Evolutionary conservation across 441 rosid species (phyloP), one percentile per base, ranked within the genome.

Genomic region (Adansonia gregorii): DNA sequence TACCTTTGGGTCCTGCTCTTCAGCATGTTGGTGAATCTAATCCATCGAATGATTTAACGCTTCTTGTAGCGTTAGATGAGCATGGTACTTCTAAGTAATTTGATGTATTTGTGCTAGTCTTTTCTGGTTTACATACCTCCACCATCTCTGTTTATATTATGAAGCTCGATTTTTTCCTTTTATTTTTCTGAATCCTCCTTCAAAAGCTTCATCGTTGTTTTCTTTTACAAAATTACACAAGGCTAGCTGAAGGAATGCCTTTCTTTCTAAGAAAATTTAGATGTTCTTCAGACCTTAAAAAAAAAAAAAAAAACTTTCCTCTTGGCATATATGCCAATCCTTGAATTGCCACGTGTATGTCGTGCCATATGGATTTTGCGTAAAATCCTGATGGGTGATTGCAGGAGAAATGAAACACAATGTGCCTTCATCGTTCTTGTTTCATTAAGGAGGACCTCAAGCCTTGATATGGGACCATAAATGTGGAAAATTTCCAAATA

Each of bases 1-100:
- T 96, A 84, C 86, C 96, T 49, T 55, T 84, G 67, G 94, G 92
- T 80, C 94, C 88, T 78, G 86, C 91, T 70, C 89, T 89, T 87
- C 91, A 90, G 76, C 88, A 93, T 86, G 85, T 91, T 72, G 91
- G 88, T 72, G 96, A 94, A 83, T 88, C 85, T 72, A 89, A 82
- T 60, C 67, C 76, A 70, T 84, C 87, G 15, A 98, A 96, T 79
- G 99, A 94, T 81, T 85, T 96, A 71, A 94, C 89, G 8, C 88
- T 96, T 66, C 79, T 94, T 20, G 85, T 96, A 72, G 94, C 99
- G 65, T 85, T 96, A 80, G 95, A 96, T 87, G 93, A 92, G 84
- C 78, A 85, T 74, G 99, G 99, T 96, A 87, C 84, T 71, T 82
- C 78, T 76, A 71, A 70, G 76, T 64, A 74, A 56, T 80, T 78